A percentile compares a stretch with the other conserved stretches of the same genome.
phyloP scores from a whole-genome alignment of 164 flowering plant species.

The Taxillus chinensis region DNA sequence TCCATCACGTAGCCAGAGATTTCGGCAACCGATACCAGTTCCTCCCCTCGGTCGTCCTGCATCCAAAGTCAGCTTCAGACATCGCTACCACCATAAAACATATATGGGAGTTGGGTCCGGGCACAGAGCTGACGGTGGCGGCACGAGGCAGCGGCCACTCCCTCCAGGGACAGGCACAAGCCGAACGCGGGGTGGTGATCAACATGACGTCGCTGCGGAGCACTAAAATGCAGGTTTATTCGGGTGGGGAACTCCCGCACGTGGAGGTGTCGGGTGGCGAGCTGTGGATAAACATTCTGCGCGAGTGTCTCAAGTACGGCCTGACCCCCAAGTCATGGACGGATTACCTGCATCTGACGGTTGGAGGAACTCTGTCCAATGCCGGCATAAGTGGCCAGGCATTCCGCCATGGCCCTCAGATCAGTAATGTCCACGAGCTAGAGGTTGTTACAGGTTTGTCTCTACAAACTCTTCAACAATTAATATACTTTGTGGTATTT shows the following conservation, averaged over 20 bases:
- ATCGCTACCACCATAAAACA: conserved; percentile 28
- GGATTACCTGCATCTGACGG: conserved; percentile 56
- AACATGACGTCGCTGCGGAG: conserved; percentile 39
- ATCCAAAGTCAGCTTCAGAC: conserved; percentile 36
- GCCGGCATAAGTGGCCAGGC: conserved; percentile 72
- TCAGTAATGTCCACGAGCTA: conserved; percentile 50
- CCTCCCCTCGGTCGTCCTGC: conserved; percentile 31
- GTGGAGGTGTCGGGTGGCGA: conserved; percentile 61
- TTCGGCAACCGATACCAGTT: conserved; percentile 33
- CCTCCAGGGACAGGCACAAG: conserved; percentile 51
- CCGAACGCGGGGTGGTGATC: conserved; percentile 42
- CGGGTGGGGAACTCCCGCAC: conserved; percentile 25
- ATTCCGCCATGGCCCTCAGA: conserved; percentile 63
- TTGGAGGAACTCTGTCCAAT: conserved; percentile 63
- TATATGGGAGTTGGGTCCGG: conserved; percentile 33
- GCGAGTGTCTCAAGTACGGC: conserved; percentile 41
- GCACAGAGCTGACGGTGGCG: conserved; percentile 37
- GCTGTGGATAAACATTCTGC: conserved; percentile 56
- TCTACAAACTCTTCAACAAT: not conserved
- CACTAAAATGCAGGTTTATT: conserved; percentile 22
- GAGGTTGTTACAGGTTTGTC: conserved; percentile 60
- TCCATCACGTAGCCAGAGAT: conserved; percentile 32
- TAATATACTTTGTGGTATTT: not conserved
- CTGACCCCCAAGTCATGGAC: conserved; percentile 65
- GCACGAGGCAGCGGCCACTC: conserved; percentile 66